phyloP scores from a whole-genome alignment of 2,329 filamentous ascomycete species.

The Purpureocillium takamizusanense region DNA sequence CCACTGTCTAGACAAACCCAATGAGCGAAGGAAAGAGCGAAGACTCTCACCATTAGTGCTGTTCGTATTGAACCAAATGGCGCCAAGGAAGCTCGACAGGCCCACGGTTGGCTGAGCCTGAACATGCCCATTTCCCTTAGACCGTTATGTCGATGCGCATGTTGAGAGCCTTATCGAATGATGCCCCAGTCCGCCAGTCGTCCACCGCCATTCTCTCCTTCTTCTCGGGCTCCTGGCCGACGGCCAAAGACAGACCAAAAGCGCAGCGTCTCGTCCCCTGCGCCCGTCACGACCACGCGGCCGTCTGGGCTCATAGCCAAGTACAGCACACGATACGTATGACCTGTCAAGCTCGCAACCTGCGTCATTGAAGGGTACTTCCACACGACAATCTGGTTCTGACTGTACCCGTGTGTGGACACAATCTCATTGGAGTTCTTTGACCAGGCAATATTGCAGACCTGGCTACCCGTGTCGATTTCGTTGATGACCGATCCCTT shows the following conservation, averaged over 20 bases:
- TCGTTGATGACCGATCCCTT: constrained; percentile 76
- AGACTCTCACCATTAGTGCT: no score
- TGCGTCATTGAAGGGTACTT: constrained; percentile 98
- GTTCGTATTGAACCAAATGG: no score
- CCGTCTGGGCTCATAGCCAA: constrained; percentile 96
- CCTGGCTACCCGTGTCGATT: constrained; percentile 92
- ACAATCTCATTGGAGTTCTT: constrained; percentile 98
- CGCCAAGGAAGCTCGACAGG: no score
- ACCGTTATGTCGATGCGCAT: no score
- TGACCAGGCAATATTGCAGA: constrained; percentile 97
- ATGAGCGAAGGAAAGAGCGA: no score
- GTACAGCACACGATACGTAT: constrained; percentile 94
- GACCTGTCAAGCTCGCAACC: constrained; percentile 87
- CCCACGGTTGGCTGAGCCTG: no score
- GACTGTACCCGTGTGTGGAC: constrained; percentile 91
- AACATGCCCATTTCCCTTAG: no score
- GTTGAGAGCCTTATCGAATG: constrained; percentile 67
- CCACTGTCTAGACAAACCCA: no score
- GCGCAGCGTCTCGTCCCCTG: constrained; percentile 87
- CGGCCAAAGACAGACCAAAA: constrained; percentile 97
- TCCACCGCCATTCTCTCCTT: constrained; percentile 50
- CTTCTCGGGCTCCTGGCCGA: constrained; percentile 62
- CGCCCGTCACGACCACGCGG: constrained; percentile 86
- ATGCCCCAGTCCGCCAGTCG: constrained; percentile 72
- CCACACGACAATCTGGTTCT: constrained; percentile 99